These are phyloP conservation scores for Scedosporium aurantiacum DNA, from an alignment of 2,329 filamentous ascomycete genomes.

Conservation along the genomic window DNA sequence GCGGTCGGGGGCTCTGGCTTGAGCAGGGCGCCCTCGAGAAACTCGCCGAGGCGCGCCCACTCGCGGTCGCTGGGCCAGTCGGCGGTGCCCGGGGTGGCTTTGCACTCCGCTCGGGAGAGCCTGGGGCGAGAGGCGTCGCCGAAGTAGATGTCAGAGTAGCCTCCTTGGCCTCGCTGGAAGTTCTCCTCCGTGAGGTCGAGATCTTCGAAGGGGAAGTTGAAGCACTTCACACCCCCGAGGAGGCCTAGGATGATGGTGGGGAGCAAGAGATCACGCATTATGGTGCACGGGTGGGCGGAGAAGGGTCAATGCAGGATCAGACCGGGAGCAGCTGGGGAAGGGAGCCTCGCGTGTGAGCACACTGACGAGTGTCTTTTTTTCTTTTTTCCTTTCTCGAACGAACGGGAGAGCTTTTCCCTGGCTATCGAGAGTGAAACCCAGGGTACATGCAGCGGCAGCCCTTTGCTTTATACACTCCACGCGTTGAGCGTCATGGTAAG, in stretches of 20 bases:
- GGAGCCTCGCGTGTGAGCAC: neutral
- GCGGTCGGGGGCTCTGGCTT: constrained; percentile 19
- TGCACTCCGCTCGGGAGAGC: constrained; percentile 14
- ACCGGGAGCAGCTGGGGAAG: neutral
- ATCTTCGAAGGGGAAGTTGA: constrained; percentile 6
- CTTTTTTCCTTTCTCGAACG: neutral
- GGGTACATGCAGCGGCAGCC: neutral
- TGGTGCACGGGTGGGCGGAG: neutral
- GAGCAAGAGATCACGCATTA: neutral
- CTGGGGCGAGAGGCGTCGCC: neutral
- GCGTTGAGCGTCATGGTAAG: neutral
- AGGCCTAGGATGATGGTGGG: neutral
- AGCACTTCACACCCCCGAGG: neutral
- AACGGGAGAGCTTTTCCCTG: neutral
- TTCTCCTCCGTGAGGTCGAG: constrained; percentile 2
- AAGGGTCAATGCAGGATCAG: neutral
- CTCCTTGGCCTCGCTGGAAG: neutral
- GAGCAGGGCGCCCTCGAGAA: constrained; percentile 20
- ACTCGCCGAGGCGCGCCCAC: constrained; percentile 19
- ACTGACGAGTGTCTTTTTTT: neutral
- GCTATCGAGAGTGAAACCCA: neutral
- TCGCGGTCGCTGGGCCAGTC: constrained; percentile 19
- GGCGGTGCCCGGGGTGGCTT: constrained; percentile 16
- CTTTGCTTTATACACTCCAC: neutral
- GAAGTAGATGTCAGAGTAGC: neutral